A percentile compares a stretch with the other conserved stretches of the same genome.
These are phyloP conservation scores for Piper longum DNA, from an alignment of 164 flowering plant species.

Conservation along the genomic window DNA sequence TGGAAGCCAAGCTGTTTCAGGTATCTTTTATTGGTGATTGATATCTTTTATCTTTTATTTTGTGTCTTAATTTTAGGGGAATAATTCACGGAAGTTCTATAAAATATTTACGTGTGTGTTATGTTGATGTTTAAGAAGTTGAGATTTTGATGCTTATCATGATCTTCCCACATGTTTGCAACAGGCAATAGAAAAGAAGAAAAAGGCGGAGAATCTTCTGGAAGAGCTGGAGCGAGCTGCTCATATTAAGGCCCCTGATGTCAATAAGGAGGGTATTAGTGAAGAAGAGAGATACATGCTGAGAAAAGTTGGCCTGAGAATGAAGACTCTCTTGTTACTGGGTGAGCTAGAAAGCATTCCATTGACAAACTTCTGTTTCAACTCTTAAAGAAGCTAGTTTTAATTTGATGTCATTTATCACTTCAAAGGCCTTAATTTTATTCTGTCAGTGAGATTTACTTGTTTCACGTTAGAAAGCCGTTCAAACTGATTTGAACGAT, in stretches of 20 bases:
- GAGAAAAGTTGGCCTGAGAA: slow-evolving; percentile 77
- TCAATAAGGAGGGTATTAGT: slow-evolving; percentile 74
- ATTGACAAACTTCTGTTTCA: not conserved
- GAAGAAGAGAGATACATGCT: slow-evolving; percentile 94
- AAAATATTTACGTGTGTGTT: too few relatives aligned
- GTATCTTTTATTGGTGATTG: slow-evolving; percentile 23
- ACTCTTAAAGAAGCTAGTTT: slow-evolving; percentile 2
- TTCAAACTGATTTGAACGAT: too few relatives aligned
- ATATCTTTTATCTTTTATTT: not conserved
- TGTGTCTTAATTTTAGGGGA: not conserved
- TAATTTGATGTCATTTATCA: too few relatives aligned
- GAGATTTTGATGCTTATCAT: too few relatives aligned
- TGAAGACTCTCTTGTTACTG: slow-evolving; percentile 68
- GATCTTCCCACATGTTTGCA: too few relatives aligned
- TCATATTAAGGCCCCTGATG: slow-evolving; percentile 25
- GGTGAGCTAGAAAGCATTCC: slow-evolving; percentile 34
- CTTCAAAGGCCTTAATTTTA: not conserved
- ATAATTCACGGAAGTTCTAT: not conserved
- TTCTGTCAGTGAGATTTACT: not conserved
- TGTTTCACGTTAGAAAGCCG: too few relatives aligned
- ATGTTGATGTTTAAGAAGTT: too few relatives aligned
- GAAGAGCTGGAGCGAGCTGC: slow-evolving; percentile 45
- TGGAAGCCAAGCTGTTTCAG: slow-evolving; percentile 39
- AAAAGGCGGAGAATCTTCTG: slow-evolving; percentile 62
- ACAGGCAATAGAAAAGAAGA: slow-evolving; percentile 72